Conservation (phyloP, 495 filamentous ascomycete genomes). For the Paragyromitra xinjiangensis region DNA sequence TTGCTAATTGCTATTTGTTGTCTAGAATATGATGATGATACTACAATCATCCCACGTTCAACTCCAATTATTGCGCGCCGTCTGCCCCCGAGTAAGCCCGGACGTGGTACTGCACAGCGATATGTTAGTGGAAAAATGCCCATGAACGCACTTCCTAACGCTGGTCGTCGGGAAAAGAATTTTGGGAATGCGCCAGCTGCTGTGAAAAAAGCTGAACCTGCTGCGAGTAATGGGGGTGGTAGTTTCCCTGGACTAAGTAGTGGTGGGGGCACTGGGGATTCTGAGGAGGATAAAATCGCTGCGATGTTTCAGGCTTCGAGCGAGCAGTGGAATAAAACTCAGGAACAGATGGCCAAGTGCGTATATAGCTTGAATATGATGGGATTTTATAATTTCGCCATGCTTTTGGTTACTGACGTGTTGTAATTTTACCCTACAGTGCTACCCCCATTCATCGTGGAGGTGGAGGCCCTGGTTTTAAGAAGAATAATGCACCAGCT, state of each 20-base stretch:
- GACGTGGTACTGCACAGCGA: constrained; percentile 86
- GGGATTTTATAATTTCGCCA: constrained; percentile 32
- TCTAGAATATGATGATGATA: constrained; percentile 95
- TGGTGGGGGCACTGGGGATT: constrained; percentile 46
- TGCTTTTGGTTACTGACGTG: constrained; percentile 48
- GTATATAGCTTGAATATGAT: constrained; percentile 59
- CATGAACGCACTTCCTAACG: constrained; percentile 79
- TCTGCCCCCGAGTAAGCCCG: constrained; percentile 79
- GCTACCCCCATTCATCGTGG: constrained; percentile 70
- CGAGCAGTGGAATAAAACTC: constrained; percentile 85
- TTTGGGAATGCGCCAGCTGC: constrained; percentile 60
- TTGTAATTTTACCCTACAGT: constrained; percentile 58
- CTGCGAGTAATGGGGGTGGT: constrained; percentile 41
- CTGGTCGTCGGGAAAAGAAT: constrained; percentile 65
- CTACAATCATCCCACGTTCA: constrained; percentile 90
- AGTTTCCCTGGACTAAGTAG: constrained; percentile 45
- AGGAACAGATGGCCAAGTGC: constrained; percentile 92
- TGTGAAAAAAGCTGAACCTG: constrained; percentile 63
- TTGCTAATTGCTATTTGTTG: constrained; percentile 51
- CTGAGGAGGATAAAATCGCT: constrained; percentile 89
- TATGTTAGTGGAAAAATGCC: constrained; percentile 99
- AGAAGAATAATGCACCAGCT: constrained; percentile 70
- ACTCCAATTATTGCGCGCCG: constrained; percentile 91
- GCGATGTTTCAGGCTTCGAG: constrained; percentile 86
- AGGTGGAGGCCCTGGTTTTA: constrained; percentile 62